A percentile compares a stretch with the other conserved stretches of the same genome.
Evolutionary conservation across 352 stramenopile species (phyloP).

Genomic region (Phytophthora boehmeriae): DNA sequence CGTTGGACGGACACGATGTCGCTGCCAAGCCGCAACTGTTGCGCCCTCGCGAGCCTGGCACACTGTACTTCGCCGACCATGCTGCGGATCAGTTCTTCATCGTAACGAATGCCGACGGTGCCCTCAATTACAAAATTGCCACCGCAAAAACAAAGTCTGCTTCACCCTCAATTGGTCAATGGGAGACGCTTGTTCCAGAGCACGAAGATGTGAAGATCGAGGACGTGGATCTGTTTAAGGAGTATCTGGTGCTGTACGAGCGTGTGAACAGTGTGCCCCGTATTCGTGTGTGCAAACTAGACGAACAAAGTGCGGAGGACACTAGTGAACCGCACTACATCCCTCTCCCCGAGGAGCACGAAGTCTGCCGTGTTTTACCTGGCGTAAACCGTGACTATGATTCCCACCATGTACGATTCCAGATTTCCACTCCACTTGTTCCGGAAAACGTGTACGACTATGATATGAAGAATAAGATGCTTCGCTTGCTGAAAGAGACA

Average conservation of each 20-base stretch:
- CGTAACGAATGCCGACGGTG: slow-evolving; percentile 79
- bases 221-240: slow-evolving; percentile 85
- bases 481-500: slow-evolving; percentile 67
- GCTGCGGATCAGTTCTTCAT: slow-evolving; percentile 69
- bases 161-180: slow-evolving; percentile 19
- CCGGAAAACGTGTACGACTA: slow-evolving; percentile 86
- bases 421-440: slow-evolving; percentile 72
- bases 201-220: slow-evolving; percentile 83
- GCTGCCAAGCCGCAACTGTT: slow-evolving; percentile 46
- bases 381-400: slow-evolving; percentile 84
- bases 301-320: slow-evolving; percentile 1
- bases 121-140: slow-evolving; percentile 81
- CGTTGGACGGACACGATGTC: slow-evolving; percentile 34
- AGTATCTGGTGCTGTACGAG: slow-evolving; percentile 86
- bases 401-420: slow-evolving; percentile 66
- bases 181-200: slow-evolving; percentile 61
- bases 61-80: slow-evolving; percentile 89
- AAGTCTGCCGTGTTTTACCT: slow-evolving; percentile 63
- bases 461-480: slow-evolving; percentile 51
- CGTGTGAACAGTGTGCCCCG: slow-evolving; percentile 69
- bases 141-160: slow-evolving; percentile 10
- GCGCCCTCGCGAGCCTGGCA: slow-evolving; percentile 54
- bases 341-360: slow-evolving; percentile 58
- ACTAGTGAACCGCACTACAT: slow-evolving; percentile 45
- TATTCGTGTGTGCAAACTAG: slow-evolving; percentile 64